A percentile compares a stretch with the other conserved stretches of the same genome.
Conservation (phyloP, 371 early-diverging fungal species). For the Mortierella sp. region DNA sequence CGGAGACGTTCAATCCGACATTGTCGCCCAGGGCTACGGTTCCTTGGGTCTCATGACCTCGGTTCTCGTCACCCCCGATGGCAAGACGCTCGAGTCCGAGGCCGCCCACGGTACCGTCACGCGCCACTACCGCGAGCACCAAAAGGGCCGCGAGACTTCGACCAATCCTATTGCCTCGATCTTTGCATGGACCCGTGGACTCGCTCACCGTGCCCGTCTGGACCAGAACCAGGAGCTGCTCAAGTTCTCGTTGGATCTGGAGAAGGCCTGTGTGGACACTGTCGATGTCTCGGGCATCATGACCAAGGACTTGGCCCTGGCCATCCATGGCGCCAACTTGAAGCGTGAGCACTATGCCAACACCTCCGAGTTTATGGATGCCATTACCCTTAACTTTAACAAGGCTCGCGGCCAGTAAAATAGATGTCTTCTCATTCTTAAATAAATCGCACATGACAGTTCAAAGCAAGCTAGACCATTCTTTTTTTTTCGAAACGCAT, state of each 20-base stretch:
- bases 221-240: conserved; percentile 85
- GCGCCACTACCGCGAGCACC: conserved; percentile 97
- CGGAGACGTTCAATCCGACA: conserved; percentile 95
- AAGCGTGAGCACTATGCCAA: conserved; percentile 82
- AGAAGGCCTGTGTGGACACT: conserved; percentile 90
- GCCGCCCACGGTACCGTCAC: conserved; percentile 99
- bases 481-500: background rate
- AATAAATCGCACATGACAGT: background rate
- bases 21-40: conserved; percentile 95
- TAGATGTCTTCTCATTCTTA: background rate
- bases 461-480: too few relatives aligned
- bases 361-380: conserved; percentile 85
- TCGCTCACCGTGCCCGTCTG: conserved; percentile 95
- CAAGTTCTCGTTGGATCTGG: conserved; percentile 85
- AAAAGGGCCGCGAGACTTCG: conserved; percentile 90
- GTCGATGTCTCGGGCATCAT: conserved; percentile 89
- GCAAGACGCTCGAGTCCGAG: conserved; percentile 95
- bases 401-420: conserved; percentile 48
- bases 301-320: conserved; percentile 98
- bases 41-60: conserved; percentile 97
- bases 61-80: conserved; percentile 94
- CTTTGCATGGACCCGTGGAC: conserved; percentile 98
- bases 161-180: conserved; percentile 98
- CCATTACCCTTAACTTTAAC: conserved; percentile 78
- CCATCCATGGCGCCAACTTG: conserved; percentile 90